These are phyloP conservation scores for Aspergillus sp. DNA, from an alignment of 2,329 filamentous ascomycete species.

Conservation along the genomic window DNA sequence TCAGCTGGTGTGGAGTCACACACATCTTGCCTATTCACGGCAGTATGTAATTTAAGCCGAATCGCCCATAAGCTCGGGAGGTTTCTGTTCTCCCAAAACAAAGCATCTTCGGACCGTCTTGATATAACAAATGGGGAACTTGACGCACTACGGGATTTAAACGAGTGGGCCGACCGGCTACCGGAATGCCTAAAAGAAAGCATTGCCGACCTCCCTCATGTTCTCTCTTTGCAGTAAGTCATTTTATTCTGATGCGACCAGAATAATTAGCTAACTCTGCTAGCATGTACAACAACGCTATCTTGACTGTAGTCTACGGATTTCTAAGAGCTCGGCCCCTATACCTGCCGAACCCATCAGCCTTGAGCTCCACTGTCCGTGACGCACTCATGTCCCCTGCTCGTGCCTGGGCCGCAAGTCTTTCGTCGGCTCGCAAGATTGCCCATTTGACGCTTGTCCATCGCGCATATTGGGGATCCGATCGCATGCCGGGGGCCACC, in stretches of 20 bases:
- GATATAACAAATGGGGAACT: constrained; percentile 16
- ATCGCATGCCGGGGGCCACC: constrained; percentile 32
- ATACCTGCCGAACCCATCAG: neutral
- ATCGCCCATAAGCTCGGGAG: constrained; percentile 22
- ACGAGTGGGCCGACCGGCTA: constrained; percentile 14
- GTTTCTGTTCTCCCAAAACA: constrained; percentile 16
- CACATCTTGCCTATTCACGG: constrained; percentile 19
- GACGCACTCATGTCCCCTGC: constrained; percentile 6
- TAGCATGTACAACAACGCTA: constrained; percentile 40
- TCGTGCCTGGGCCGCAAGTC: constrained; percentile 17
- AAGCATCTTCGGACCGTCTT: neutral
- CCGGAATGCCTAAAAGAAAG: constrained; percentile 13
- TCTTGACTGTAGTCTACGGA: constrained; percentile 35
- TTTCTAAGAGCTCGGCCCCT: constrained; percentile 12
- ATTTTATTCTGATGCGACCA: neutral
- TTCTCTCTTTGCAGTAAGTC: constrained; percentile 25
- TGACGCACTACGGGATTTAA: constrained; percentile 19
- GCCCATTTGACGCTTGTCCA: constrained; percentile 27
- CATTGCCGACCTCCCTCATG: constrained; percentile 19
- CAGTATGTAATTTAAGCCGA: constrained; percentile 19
- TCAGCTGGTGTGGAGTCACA: constrained; percentile 15
- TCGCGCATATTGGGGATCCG: constrained; percentile 29
- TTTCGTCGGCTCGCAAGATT: constrained; percentile 27
- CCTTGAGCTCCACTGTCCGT: neutral
- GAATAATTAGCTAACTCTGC: neutral